Evolutionary conservation across 2,329 filamentous ascomycete species (phyloP).

Genomic region (Hypoxylon sp.): DNA sequence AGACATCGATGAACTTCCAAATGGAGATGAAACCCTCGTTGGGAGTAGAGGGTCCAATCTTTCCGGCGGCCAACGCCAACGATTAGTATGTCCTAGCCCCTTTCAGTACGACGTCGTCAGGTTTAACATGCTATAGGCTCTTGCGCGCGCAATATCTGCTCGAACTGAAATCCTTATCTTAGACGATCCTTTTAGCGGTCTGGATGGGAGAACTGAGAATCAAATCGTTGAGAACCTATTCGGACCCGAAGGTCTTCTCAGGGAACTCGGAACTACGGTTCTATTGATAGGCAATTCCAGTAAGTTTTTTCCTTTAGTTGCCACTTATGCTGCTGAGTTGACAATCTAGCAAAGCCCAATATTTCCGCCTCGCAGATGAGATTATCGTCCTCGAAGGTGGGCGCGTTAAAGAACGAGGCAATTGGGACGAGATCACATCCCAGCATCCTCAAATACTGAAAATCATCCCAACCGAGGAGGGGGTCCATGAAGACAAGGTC

Average conservation of each 20-base stretch:
- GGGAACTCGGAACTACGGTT: slow-evolving; percentile 49
- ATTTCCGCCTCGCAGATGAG: slow-evolving; percentile 57
- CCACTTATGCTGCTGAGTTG: not conserved
- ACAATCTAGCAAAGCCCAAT: slow-evolving; percentile 45
- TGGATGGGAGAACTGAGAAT: slow-evolving; percentile 53
- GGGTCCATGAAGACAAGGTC: slow-evolving; percentile 6
- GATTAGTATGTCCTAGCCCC: slow-evolving; percentile 44
- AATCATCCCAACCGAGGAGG: slow-evolving; percentile 45
- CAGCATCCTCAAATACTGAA: slow-evolving; percentile 52
- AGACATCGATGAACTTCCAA: slow-evolving; percentile 42
- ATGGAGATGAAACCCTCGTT: slow-evolving; percentile 42
- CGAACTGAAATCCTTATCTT: slow-evolving; percentile 50
- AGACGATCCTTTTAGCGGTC: slow-evolving; percentile 55
- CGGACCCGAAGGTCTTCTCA: slow-evolving; percentile 49
- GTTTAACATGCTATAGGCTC: slow-evolving; percentile 47
- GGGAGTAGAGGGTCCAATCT: slow-evolving; percentile 45
- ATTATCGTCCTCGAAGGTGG: slow-evolving; percentile 56
- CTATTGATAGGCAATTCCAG: slow-evolving; percentile 52
- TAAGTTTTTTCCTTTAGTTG: slow-evolving; percentile 24
- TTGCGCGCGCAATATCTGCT: slow-evolving; percentile 55
- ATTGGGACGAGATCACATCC: slow-evolving; percentile 53
- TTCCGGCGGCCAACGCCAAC: slow-evolving; percentile 50
- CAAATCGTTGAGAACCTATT: slow-evolving; percentile 51
- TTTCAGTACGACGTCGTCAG: no score
- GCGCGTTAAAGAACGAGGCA: slow-evolving; percentile 55